Conservation (phyloP, 148 eudicot genomes). For the Rhododendron molle region DNA sequence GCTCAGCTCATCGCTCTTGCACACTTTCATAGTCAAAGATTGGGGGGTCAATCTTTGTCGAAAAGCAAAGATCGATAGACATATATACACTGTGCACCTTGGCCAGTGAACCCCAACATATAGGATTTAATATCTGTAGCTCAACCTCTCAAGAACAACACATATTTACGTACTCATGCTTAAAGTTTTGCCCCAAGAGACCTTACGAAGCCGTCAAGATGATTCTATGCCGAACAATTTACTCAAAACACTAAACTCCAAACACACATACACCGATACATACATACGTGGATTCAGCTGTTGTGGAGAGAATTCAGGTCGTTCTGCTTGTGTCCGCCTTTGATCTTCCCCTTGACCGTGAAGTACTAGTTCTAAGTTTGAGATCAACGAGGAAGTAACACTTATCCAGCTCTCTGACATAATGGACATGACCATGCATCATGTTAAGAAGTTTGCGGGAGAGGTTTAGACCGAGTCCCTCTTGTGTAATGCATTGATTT, state of each 20-base stretch:
- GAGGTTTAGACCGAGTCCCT: constrained; percentile 26
- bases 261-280: neutral
- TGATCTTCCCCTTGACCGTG: neutral
- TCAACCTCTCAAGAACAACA: neutral
- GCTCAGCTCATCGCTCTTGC: too few species aligned
- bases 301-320: neutral
- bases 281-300: neutral
- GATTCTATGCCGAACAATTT: neutral
- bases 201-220: neutral
- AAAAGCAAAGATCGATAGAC: neutral
- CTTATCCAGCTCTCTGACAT: constrained; percentile 25
- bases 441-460: constrained; percentile 25
- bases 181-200: neutral
- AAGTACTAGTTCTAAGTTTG: constrained; percentile 8
- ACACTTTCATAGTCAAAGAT: too few species aligned
- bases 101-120: constrained; percentile 2
- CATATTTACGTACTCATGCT: neutral
- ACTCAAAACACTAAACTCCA: neutral
- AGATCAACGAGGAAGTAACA: constrained; percentile 27
- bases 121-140: neutral
- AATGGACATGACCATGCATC: constrained; percentile 30
- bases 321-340: neutral
- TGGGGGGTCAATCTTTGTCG: too few species aligned
- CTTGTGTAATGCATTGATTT: constrained; percentile 12
- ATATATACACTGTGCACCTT: neutral